Conservation (phyloP, 257 asterid genomes). For the Pogostemon cablin region DNA sequence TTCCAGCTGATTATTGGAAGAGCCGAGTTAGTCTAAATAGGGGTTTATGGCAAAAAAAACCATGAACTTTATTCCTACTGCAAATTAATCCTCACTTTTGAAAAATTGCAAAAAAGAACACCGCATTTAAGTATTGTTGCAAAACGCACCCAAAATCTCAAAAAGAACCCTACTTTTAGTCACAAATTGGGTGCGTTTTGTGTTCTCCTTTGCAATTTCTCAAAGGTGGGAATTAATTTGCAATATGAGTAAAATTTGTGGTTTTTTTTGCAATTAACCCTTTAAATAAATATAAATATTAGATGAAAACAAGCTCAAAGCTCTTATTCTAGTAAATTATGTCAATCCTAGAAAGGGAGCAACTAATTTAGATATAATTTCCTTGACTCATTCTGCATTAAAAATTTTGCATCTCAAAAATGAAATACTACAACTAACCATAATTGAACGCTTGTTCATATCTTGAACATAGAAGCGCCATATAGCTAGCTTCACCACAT, state of each 20-base stretch:
- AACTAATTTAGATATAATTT: not conserved
- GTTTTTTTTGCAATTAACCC: too few species aligned
- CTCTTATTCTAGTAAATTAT: not conserved
- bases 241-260: too few species aligned
- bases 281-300: not conserved
- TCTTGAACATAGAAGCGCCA: conserved; percentile 83
- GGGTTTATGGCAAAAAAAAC: too few species aligned
- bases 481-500: conserved; percentile 73
- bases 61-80: too few species aligned
- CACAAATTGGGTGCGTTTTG: too few species aligned
- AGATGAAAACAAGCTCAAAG: not conserved
- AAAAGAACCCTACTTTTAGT: too few species aligned
- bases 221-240: too few species aligned
- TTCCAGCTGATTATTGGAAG: conserved; percentile 1
- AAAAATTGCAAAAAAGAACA: too few species aligned
- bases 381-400: conserved; percentile 15
- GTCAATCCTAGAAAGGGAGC: not conserved
- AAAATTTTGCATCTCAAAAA: not conserved
- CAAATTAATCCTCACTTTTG: too few species aligned
- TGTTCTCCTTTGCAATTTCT: too few species aligned
- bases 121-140: too few species aligned
- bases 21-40: not conserved
- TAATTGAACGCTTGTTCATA: conserved; percentile 68
- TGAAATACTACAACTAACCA: conserved; percentile 52
- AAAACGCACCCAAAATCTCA: too few species aligned